Base-by-base conservation (phyloP, 140 eudicot species). In the Flaveria floridana region DNA sequence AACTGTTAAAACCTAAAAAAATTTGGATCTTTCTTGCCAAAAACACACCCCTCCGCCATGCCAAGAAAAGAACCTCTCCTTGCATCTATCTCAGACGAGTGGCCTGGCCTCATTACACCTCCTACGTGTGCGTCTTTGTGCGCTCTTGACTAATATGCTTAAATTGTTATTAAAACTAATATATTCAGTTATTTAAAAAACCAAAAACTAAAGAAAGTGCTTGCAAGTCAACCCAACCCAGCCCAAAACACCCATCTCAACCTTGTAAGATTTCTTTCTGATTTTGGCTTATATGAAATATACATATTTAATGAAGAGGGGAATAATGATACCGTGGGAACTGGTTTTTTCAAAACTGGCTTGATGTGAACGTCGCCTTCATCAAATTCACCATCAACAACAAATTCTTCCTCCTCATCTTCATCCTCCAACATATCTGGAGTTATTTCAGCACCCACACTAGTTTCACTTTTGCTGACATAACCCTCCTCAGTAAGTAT, bases 281-380 rank as follows among this genome's bases (percentile, higher is more conserved):
- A 13, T 41, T 15, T 53, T 51, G 18, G 11, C 41, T 64, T 64
- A 61, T 52, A 28, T 30, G 26, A 42, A 68, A 15, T 61, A 16
- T 57, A 73, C 15, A 59, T 68, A 48, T 34, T 6, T 46, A 42
- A 68, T 67, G 62, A 68, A 64, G 68, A 18, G 77, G 6, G 20
- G 48, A n/a, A n/a, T 20, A 68, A 70, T 37, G 7, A 76, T 90
- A 94, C 99, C 94, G 84, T 28, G 26, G 92, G 97, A 41, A 68
- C 78, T 12, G 92, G 74, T 82, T 83, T 91, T 70, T 80, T 80
- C 5, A 80, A 65, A 52, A 84, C 91, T 64, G 97, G 96, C 85
- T 95, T 95, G 53, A 95, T 95, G 69, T 83, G 99, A 79, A 95
- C 75, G 82, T 95, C 97, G 47, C 99, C 99, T 86, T 91, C 99